A percentile compares a stretch with the other conserved stretches of the same genome.
These are phyloP conservation scores for Butyriboletus loyo DNA, from an alignment of 768 basidiomycete genomes.

Conservation along the genomic window DNA sequence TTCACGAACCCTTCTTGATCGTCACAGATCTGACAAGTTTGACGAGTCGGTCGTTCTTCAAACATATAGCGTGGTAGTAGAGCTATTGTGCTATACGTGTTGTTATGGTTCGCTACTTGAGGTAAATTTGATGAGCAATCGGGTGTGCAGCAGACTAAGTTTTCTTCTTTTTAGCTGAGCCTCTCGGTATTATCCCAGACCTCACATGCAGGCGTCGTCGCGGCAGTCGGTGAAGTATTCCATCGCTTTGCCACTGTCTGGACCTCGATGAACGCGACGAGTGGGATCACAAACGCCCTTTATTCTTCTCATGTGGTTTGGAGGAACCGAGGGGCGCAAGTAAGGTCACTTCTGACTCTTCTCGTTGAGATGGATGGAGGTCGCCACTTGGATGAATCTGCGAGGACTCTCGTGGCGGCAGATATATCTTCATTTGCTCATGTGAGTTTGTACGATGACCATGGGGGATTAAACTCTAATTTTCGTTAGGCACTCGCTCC, in stretches of 20 bases:
- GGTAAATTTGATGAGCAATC: constrained; percentile 35
- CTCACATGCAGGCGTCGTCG: constrained; percentile 49
- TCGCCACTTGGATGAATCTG: constrained; percentile 48
- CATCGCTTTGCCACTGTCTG: constrained; percentile 70
- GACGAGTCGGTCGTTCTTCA: constrained; percentile 42
- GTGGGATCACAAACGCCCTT: constrained; percentile 54
- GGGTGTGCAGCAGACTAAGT: constrained; percentile 2
- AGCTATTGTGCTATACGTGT: constrained; percentile 57
- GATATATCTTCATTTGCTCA: constrained; percentile 62
- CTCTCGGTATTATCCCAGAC: constrained; percentile 53
- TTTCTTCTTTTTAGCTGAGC: constrained; percentile 42
- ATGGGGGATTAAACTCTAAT: background rate
- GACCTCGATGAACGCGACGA: constrained; percentile 69
- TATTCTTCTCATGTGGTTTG: constrained; percentile 60
- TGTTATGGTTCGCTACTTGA: constrained; percentile 71
- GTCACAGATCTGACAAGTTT: constrained; percentile 26
- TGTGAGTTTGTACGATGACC: constrained; percentile 36
- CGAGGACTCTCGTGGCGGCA: constrained; percentile 56
- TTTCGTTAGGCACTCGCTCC: constrained; percentile 40
- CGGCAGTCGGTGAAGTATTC: constrained; percentile 67
- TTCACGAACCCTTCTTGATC: background rate
- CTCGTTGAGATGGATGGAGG: constrained; percentile 65
- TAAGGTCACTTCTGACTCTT: constrained; percentile 58
- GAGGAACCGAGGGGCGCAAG: constrained; percentile 64
- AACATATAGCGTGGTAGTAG: constrained; percentile 54